Conservation (phyloP, 1,284 basidiomycete species). For the Marasmius oreades region DNA sequence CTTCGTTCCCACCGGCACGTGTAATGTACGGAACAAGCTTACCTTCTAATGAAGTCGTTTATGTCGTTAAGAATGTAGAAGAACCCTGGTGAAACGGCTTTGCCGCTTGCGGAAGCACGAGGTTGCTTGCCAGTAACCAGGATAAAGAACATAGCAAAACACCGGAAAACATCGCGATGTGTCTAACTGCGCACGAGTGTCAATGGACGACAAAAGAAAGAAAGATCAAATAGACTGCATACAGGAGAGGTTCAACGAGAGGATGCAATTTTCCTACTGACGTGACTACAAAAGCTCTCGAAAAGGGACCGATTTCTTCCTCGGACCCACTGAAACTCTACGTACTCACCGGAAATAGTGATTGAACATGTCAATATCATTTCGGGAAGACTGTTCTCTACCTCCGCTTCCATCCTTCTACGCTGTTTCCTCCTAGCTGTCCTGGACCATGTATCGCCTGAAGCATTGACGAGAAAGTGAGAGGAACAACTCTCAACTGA, state of each 20-base stretch:
- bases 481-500: not conserved
- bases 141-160: too few species aligned
- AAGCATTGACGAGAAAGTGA: not conserved
- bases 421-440: slow-evolving; percentile 16
- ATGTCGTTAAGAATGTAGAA: too few species aligned
- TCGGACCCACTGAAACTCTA: slow-evolving; percentile 60
- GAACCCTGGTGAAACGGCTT: too few species aligned
- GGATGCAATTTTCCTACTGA: slow-evolving; percentile 31
- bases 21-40: too few species aligned
- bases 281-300: slow-evolving; percentile 67
- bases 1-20: too few species aligned
- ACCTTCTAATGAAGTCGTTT: too few species aligned
- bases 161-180: too few species aligned
- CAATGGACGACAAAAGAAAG: too few species aligned
- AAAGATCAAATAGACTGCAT: too few species aligned
- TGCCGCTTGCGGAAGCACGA: too few species aligned
- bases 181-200: too few species aligned
- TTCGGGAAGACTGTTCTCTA: slow-evolving; percentile 3
- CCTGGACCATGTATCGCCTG: not conserved
- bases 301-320: slow-evolving; percentile 60
- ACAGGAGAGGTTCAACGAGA: not conserved
- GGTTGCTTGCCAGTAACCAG: too few species aligned
- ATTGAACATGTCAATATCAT: slow-evolving; percentile 10
- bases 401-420: slow-evolving; percentile 10
- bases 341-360: slow-evolving; percentile 5